Evolutionary conservation across 257 asterid species (phyloP).

Genomic region (Solanum chiquidenum): DNA sequence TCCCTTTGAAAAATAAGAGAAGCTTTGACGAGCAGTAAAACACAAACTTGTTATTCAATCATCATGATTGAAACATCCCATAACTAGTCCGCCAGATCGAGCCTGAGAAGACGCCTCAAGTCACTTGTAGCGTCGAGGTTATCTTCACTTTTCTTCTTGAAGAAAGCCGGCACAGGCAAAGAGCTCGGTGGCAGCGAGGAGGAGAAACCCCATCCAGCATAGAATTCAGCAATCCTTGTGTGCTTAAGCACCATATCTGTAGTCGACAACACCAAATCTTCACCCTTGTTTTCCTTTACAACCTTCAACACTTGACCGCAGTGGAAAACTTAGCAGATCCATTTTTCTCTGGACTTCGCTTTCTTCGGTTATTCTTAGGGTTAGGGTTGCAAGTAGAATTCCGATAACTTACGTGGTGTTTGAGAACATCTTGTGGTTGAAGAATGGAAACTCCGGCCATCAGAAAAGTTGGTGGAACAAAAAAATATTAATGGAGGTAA

Average conservation of each 20-base stretch:
- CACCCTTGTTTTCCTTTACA: too few species aligned
- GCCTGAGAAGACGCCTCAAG: slow-evolving; percentile 19
- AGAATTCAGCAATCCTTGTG: neutral
- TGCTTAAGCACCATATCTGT: neutral
- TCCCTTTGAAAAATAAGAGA: slow-evolving; percentile 40
- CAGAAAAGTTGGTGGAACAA: neutral
- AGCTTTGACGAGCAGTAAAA: neutral
- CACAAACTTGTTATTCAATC: neutral
- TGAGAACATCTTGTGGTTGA: slow-evolving; percentile 15
- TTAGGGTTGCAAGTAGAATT: neutral
- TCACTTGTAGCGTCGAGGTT: slow-evolving; percentile 3
- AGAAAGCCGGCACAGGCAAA: slow-evolving; percentile 18
- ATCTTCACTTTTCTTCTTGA: slow-evolving; percentile 7
- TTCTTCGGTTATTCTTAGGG: neutral
- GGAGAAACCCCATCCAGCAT: slow-evolving; percentile 15
- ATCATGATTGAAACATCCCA: neutral
- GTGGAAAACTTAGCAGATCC: neutral
- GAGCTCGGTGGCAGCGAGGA: slow-evolving; percentile 22
- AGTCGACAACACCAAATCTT: too few species aligned
- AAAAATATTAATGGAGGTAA: neutral
- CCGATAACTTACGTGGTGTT: neutral
- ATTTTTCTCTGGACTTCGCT: slow-evolving; percentile 1
- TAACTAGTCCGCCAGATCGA: slow-evolving; percentile 2
- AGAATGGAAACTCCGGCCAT: slow-evolving; percentile 27
- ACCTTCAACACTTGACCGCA: too few species aligned